These are phyloP conservation scores for Salvia miltiorrhiza DNA, from an alignment of 257 asterid species.

Conservation along the genomic window DNA sequence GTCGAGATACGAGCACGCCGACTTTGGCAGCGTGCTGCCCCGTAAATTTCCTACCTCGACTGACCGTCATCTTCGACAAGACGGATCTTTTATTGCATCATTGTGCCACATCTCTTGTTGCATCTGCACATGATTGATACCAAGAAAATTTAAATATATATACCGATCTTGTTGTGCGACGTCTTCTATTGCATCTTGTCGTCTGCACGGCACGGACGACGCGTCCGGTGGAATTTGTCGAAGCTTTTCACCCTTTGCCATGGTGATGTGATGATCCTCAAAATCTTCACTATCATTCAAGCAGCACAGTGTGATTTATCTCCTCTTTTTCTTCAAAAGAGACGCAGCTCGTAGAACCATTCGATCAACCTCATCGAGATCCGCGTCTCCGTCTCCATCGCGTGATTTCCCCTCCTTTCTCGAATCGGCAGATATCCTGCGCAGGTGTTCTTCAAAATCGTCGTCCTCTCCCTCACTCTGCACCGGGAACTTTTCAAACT, in stretches of 20 bases:
- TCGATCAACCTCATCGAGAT: conserved; percentile 81
- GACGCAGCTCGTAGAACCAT: conserved; percentile 81
- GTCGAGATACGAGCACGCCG: no score
- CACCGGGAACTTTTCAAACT: conserved; percentile 61
- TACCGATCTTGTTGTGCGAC: background rate
- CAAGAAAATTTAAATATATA: background rate
- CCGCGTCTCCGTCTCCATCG: conserved; percentile 36
- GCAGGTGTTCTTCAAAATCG: conserved; percentile 68
- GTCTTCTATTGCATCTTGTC: background rate
- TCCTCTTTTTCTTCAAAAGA: conserved; percentile 69
- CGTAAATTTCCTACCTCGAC: no score
- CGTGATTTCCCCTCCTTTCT: conserved; percentile 44
- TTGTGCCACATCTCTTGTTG: background rate
- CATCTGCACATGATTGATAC: background rate
- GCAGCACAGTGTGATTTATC: conserved; percentile 25
- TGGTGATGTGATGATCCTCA: background rate
- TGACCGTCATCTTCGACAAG: no score
- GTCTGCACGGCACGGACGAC: background rate
- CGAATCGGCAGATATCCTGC: conserved; percentile 59
- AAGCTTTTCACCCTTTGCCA: no score
- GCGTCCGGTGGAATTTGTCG: no score
- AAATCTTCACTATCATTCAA: background rate
- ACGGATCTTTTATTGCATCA: background rate
- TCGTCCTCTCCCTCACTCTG: conserved; percentile 37
- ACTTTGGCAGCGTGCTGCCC: no score